Percentiles rank a stretch among this genome's conserved stretches.
Conservation (phyloP, 2,329 filamentous ascomycete species). For the Microcyclosporella mali region DNA sequence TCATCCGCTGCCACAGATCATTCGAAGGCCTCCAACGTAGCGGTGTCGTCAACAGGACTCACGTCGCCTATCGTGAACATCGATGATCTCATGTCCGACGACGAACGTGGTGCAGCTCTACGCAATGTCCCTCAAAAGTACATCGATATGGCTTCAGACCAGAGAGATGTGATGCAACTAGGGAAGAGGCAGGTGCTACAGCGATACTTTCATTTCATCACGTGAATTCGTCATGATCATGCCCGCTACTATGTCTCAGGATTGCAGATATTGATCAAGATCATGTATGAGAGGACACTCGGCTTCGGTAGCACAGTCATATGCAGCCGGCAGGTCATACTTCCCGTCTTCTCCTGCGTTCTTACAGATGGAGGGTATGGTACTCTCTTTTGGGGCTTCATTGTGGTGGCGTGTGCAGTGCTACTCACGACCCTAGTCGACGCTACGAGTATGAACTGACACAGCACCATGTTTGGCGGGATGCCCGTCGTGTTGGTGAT, state of each 20-base stretch:
- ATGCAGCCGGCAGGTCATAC: constrained; percentile 1
- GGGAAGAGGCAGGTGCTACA: constrained; percentile 2
- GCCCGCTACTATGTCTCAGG: no score
- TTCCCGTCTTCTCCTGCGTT: constrained; percentile 2
- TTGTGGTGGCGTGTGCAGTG: constrained; percentile 13
- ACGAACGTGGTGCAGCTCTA: constrained; percentile 4
- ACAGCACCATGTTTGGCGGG: constrained; percentile 14
- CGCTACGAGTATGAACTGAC: constrained; percentile 13
- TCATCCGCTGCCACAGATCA: background rate
- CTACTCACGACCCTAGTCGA: constrained; percentile 9
- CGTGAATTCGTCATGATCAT: no score
- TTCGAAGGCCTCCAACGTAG: constrained; percentile 5
- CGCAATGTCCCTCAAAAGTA: constrained; percentile 2
- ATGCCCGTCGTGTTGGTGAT: constrained; percentile 11
- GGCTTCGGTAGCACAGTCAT: constrained; percentile 1
- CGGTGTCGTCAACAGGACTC: background rate
- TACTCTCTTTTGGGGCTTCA: constrained; percentile 20
- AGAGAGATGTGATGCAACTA: background rate
- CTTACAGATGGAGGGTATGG: constrained; percentile 21
- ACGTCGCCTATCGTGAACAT: constrained; percentile 4
- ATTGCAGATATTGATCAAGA: no score
- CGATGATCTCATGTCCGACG: constrained; percentile 4
- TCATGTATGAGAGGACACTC: no score
- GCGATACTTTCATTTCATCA: background rate
- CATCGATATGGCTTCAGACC: background rate